phyloP scores from a whole-genome alignment of 805 yeast genomes.

The Starmerella ratchasimensis region DNA sequence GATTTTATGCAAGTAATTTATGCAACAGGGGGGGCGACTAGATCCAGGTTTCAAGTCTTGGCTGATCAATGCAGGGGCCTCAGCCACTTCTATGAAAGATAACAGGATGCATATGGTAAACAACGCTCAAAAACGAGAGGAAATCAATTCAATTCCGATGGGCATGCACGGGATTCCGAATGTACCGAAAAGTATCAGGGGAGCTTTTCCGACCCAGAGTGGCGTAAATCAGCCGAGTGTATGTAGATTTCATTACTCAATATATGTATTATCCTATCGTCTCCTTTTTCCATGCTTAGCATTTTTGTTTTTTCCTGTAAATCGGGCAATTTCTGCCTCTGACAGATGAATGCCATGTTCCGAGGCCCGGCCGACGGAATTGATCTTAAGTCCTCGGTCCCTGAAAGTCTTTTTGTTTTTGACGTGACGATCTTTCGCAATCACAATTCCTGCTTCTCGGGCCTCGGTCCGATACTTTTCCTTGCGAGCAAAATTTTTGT shows the following conservation, averaged over 20 bases:
- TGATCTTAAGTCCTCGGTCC: slow-evolving; percentile 65
- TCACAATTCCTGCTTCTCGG: slow-evolving; percentile 76
- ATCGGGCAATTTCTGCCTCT: slow-evolving; percentile 16
- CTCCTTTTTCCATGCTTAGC: background rate
- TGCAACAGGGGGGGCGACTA: too few relatives aligned
- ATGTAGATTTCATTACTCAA: background rate
- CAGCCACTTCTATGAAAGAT: too few relatives aligned
- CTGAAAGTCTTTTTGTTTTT: slow-evolving; percentile 35
- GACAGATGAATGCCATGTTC: slow-evolving; percentile 20
- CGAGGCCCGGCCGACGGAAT: slow-evolving; percentile 20
- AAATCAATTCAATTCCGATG: too few relatives aligned
- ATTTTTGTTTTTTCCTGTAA: slow-evolving; percentile 6
- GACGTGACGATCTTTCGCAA: slow-evolving; percentile 41
- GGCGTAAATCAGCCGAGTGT: background rate
- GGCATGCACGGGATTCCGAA: too few relatives aligned
- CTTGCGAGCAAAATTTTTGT: slow-evolving; percentile 37
- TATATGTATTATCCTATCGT: background rate
- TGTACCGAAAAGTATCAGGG: background rate
- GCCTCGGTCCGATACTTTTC: slow-evolving; percentile 59
- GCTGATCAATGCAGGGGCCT: too few relatives aligned
- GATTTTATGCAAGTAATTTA: too few relatives aligned
- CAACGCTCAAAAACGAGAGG: too few relatives aligned
- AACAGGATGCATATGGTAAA: too few relatives aligned
- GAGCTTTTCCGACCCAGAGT: background rate
- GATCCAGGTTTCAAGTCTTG: too few relatives aligned